These are phyloP conservation scores for Vachellia pachyceras DNA, from an alignment of 306 rosid genomes.

Conservation along the genomic window DNA sequence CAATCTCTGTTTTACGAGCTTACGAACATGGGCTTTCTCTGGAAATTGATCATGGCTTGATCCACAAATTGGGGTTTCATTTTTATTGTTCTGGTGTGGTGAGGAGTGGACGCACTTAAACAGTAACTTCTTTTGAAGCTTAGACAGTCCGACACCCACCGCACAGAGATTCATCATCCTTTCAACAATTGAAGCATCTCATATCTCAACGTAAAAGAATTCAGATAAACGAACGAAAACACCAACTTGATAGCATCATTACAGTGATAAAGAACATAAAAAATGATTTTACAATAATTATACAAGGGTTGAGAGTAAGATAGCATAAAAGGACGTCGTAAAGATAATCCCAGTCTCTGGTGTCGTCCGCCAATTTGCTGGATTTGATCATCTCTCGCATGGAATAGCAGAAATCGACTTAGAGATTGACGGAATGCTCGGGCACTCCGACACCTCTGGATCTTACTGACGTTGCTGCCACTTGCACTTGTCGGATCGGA, in stretches of 20 bases:
- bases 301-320: conserved; percentile 72
- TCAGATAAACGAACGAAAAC: no score
- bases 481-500: no score
- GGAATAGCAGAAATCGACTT: conserved; percentile 69
- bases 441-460: conserved; percentile 49
- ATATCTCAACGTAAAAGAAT: no score
- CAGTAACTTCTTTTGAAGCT: no score
- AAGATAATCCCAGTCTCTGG: conserved; percentile 66
- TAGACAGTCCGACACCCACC: no score
- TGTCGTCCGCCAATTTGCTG: conserved; percentile 45
- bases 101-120: no score
- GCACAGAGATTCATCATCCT: no score
- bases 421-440: conserved; percentile 71
- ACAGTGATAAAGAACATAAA: no score
- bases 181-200: no score
- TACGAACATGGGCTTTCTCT: not conserved
- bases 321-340: conserved; percentile 78
- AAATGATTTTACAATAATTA: no score
- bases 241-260: not conserved
- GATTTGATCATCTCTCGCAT: conserved; percentile 89
- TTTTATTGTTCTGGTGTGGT: not conserved
- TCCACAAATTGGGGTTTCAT: not conserved
- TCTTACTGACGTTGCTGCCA: not conserved
- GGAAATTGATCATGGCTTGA: not conserved
- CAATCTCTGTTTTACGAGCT: no score